These are phyloP conservation scores for Verticillium alfalfae DNA, from an alignment of 2,329 filamentous ascomycete species.

Conservation along the genomic window DNA sequence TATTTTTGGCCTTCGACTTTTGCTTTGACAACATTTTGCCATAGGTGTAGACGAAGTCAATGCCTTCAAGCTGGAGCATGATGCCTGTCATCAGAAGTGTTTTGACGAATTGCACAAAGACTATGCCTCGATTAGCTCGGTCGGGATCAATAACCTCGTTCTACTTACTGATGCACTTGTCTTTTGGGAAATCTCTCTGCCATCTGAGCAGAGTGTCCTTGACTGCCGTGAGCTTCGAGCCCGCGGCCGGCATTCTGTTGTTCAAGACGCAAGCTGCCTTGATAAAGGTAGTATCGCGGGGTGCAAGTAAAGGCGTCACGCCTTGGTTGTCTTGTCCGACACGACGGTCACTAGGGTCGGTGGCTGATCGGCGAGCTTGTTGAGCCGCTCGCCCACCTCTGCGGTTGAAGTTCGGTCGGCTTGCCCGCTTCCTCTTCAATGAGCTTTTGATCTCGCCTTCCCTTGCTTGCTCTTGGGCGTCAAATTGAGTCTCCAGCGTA, in stretches of 20 bases:
- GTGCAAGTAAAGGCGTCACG: constrained; percentile 3
- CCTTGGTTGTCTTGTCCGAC: constrained; percentile 18
- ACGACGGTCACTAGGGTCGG: not conserved
- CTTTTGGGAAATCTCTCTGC: constrained; percentile 19
- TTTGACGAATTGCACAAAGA: constrained; percentile 28
- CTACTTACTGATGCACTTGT: constrained; percentile 32
- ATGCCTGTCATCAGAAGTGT: constrained; percentile 26
- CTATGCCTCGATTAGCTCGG: constrained; percentile 7
- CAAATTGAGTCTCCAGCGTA: not conserved
- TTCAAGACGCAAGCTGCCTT: constrained; percentile 2
- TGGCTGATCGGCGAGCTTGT: not conserved
- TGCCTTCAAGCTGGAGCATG: constrained; percentile 20
- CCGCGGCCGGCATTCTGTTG: constrained; percentile 9
- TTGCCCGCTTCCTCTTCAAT: not conserved
- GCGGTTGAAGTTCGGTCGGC: not conserved
- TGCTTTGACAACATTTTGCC: constrained; percentile 13
- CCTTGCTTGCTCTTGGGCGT: not conserved
- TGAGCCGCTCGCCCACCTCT: not conserved
- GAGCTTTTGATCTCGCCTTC: not conserved
- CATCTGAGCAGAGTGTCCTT: constrained; percentile 25
- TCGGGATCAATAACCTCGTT: not conserved
- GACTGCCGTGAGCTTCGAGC: constrained; percentile 24
- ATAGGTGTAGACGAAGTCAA: constrained; percentile 31
- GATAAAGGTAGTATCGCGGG: constrained; percentile 13
- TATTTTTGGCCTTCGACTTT: constrained; percentile 12